Percentiles rank a stretch among this genome's conserved stretches.
Conservation (phyloP, 768 basidiomycete genomes). For the Panellus pusillus region DNA sequence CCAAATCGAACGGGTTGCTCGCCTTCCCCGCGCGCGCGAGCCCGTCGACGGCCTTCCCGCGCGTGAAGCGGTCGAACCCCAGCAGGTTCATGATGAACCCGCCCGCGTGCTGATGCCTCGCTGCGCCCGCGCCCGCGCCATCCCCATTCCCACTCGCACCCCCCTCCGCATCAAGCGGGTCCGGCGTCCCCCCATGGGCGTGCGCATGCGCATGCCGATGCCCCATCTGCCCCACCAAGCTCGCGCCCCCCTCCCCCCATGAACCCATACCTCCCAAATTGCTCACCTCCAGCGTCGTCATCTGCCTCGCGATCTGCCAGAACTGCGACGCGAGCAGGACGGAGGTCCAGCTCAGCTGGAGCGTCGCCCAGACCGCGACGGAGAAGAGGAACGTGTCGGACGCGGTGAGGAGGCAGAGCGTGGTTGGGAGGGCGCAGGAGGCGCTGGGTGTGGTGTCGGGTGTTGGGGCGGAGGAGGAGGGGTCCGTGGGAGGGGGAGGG, state of each 20-base stretch:
- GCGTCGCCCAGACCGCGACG: conserved; percentile 80
- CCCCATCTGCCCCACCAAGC: conserved; percentile 73
- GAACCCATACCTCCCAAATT: conserved; percentile 95
- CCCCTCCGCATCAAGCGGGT: conserved; percentile 46
- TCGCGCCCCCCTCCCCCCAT: conserved; percentile 88
- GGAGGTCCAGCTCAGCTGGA: conserved; percentile 94
- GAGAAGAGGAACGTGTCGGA: conserved; percentile 83
- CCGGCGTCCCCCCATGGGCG: conserved; percentile 20
- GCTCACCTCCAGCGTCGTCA: conserved; percentile 94
- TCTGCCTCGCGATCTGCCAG: conserved; percentile 91
- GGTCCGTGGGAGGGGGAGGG: conserved; percentile 37
- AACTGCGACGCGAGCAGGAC: conserved; percentile 83
- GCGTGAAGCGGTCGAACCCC: conserved; percentile 93
- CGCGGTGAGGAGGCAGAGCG: conserved; percentile 69
- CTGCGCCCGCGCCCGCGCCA: conserved; percentile 39
- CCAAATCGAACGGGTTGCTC: conserved; percentile 91
- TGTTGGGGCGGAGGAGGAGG: conserved; percentile 23
- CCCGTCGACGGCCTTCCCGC: conserved; percentile 85
- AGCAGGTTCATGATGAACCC: conserved; percentile 87
- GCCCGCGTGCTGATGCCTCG: conserved; percentile 50
- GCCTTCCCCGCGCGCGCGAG: conserved; percentile 74
- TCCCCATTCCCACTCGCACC: conserved; percentile 27
- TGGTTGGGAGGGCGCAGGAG: conserved; percentile 65
- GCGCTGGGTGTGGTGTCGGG: too few relatives aligned
- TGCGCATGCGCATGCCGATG: conserved; percentile 57